Conservation (phyloP, 768 basidiomycete genomes). For the Mycena polygramma region DNA sequence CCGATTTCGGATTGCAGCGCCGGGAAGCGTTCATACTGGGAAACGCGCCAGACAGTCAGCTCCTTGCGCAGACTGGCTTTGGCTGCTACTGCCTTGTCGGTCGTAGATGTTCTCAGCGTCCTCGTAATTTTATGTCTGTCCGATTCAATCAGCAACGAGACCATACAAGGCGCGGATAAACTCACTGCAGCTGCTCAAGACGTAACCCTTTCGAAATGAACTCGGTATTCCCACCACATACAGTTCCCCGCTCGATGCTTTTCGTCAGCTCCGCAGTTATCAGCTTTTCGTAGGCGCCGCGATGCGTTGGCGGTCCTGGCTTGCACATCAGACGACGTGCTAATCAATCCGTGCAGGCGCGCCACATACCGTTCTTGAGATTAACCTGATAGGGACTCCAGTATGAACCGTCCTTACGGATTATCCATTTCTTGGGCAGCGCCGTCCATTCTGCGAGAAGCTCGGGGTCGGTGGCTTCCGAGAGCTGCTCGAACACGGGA, state of each 20-base stretch:
- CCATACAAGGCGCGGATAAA: no score
- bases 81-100: background rate
- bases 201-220: background rate
- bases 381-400: background rate
- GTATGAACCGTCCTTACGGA: background rate
- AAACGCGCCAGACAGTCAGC: background rate
- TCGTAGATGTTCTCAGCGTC: background rate
- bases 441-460: background rate
- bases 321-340: background rate
- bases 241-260: background rate
- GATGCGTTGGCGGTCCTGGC: conserved; percentile 9
- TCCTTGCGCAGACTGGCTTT: background rate
- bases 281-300: conserved; percentile 4
- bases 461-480: background rate
- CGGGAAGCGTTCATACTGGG: background rate
- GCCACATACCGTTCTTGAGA: background rate
- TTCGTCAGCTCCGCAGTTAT: background rate
- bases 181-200: conserved; percentile 7
- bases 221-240: background rate
- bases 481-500: background rate
- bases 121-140: background rate
- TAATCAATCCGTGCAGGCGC: no score
- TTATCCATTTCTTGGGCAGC: background rate
- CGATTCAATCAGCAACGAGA: no score
- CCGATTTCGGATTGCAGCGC: background rate